Evolutionary conservation across 2,329 filamentous ascomycete genomes (phyloP), one percentile per base, ranked within the genome.

Genomic region (Eutypella sp.): DNA sequence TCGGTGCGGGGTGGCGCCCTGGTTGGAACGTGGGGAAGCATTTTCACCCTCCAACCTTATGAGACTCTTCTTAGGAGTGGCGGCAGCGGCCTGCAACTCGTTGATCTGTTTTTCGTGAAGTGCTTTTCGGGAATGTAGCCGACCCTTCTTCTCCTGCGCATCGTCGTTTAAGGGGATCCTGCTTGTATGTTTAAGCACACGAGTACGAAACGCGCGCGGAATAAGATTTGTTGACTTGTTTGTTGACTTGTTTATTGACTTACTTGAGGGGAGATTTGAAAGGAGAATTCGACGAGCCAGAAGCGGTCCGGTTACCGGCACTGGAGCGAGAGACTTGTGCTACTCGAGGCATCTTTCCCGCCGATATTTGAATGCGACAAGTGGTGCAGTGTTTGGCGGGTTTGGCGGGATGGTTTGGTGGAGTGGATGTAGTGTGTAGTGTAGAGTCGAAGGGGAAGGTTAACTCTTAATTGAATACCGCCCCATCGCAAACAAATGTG

Each of bases 121-220:
- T 27, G 88, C 89, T 70, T 95, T 89, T 60, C 93, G 85, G 50
- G 88, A 90, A 62, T 93, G 87, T 60, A 92, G 75, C 41, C 93
- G 86, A 57, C 85, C 85, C 41, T 90, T 91, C 68, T 95, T 96
- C 71, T 99, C 93, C 57, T 85, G 82, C 49, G 82, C 84, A 75
- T 99, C 93, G 72, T 99, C 93, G 72, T 97, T 97, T 52, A 99
- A 81, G 29, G 93, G 91, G 49, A 99, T 95, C 65, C 89, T 95
- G 59, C 39, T 25, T 24, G 33, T 22, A 24, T 27, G 46, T n/a
- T n/a, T n/a, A n/a, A n/a, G n/a, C n/a, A n/a, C n/a, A n/a, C n/a
- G n/a, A n/a, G n/a, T n/a, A n/a, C n/a, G n/a, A n/a, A n/a, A n/a
- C n/a, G n/a, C n/a, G n/a, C n/a, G n/a, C n/a, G n/a, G n/a, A n/a